A percentile compares a stretch with the other conserved stretches of the same genome.
Conservation (phyloP, 78 protist species). For the Andalucia godoyi region DNA sequence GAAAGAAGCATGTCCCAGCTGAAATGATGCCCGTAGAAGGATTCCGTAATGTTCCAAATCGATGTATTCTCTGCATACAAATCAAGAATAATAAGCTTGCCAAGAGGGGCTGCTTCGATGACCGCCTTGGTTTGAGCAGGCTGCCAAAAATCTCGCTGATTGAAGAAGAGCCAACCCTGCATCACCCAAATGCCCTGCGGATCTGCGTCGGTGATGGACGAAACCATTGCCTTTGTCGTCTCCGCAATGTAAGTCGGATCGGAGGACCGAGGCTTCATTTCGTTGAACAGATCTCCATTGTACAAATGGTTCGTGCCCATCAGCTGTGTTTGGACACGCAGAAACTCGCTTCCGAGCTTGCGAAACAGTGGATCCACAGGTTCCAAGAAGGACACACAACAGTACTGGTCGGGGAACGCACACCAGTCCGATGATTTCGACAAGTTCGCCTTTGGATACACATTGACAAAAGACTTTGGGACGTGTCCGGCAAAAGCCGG, state of each 20-base stretch:
- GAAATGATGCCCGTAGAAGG: constrained; percentile 58
- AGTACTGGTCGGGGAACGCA: background rate
- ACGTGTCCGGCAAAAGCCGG: constrained; percentile 78
- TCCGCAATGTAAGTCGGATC: constrained; percentile 8
- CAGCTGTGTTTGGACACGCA: background rate
- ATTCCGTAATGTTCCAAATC: constrained; percentile 33
- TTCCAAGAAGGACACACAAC: constrained; percentile 27
- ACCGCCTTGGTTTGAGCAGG: constrained; percentile 32
- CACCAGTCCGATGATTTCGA: constrained; percentile 33
- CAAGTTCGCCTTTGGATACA: constrained; percentile 36
- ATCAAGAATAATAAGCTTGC: constrained; percentile 39
- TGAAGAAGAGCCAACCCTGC: constrained; percentile 68
- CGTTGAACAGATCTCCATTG: constrained; percentile 70
- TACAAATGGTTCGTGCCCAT: constrained; percentile 68
- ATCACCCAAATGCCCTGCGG: constrained; percentile 69
- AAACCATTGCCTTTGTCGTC: constrained; percentile 12
- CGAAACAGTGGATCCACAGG: constrained; percentile 50
- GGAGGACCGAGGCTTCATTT: constrained; percentile 37
- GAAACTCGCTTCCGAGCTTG: constrained; percentile 29
- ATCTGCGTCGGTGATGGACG: constrained; percentile 29
- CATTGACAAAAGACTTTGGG: constrained; percentile 24
- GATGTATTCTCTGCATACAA: constrained; percentile 54
- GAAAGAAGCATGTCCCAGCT: constrained; percentile 63
- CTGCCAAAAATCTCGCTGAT: constrained; percentile 42
- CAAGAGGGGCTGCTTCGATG: constrained; percentile 52